Conservation (phyloP, 1,139 yeast species). For the Kazachstania sp. region DNA sequence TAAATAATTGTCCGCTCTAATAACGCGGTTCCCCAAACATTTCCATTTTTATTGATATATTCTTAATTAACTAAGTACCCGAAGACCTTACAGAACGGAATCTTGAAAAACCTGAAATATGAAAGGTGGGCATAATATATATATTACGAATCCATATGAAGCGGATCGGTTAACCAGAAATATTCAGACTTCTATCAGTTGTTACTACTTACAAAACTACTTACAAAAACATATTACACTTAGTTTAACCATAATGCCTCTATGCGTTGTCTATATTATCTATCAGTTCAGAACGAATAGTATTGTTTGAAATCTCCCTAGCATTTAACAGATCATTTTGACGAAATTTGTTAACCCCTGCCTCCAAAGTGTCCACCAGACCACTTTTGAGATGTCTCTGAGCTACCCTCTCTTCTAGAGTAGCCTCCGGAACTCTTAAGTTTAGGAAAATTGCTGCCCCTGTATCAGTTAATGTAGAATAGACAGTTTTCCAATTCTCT, state of each 20-base stretch:
- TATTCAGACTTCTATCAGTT: too few relatives aligned
- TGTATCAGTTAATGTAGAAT: slow-evolving; percentile 16
- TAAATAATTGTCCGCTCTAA: too few relatives aligned
- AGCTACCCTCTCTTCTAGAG: slow-evolving; percentile 53
- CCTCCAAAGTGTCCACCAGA: slow-evolving; percentile 44
- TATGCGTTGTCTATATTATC: slow-evolving; percentile 7
- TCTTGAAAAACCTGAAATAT: too few relatives aligned
- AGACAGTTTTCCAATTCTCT: slow-evolving; percentile 44
- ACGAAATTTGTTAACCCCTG: slow-evolving; percentile 58
- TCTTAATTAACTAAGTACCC: too few relatives aligned
- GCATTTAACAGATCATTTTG: slow-evolving; percentile 69
- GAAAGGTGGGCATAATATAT: too few relatives aligned
- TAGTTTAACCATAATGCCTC: background rate
- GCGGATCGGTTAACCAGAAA: too few relatives aligned
- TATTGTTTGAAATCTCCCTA: slow-evolving; percentile 39
- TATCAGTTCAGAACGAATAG: slow-evolving; percentile 33
- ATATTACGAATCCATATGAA: too few relatives aligned
- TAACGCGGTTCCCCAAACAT: too few relatives aligned
- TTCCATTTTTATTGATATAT: too few relatives aligned
- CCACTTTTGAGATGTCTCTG: slow-evolving; percentile 67
- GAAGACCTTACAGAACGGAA: too few relatives aligned
- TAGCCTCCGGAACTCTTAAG: slow-evolving; percentile 36
- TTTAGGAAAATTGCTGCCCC: slow-evolving; percentile 25
- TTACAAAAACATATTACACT: too few relatives aligned
- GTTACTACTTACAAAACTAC: too few relatives aligned